These are phyloP conservation scores for Candida sphagnicola DNA, from an alignment of 805 yeast genomes.

Conservation along the genomic window DNA sequence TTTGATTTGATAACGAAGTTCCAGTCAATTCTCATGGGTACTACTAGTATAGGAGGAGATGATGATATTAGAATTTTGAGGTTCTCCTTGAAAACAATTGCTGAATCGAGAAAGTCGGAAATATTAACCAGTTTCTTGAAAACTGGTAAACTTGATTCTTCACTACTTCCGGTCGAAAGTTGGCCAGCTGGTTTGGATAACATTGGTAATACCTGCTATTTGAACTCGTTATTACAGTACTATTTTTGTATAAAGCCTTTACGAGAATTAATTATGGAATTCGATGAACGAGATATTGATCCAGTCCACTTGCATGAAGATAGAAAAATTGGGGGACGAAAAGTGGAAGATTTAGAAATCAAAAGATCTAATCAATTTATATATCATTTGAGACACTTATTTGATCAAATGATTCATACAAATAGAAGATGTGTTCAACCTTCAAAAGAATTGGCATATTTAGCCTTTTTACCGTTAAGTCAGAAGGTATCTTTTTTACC, in stretches of 20 bases:
- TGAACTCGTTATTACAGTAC: conserved; percentile 86
- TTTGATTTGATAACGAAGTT: conserved; percentile 51
- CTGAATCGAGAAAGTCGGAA: conserved; percentile 50
- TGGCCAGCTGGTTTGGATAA: conserved; percentile 94
- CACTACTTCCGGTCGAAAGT: conserved; percentile 53
- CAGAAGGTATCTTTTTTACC: conserved; percentile 54
- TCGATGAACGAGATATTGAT: conserved; percentile 33
- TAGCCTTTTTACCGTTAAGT: conserved; percentile 75
- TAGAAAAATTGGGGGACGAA: conserved; percentile 79
- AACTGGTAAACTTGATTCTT: conserved; percentile 58
- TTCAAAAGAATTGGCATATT: conserved; percentile 75
- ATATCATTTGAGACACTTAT: conserved; percentile 65
- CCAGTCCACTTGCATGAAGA: conserved; percentile 11
- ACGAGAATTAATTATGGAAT: conserved; percentile 59
- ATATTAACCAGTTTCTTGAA: conserved; percentile 53
- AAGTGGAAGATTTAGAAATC: conserved; percentile 73
- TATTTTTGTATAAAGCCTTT: conserved; percentile 84
- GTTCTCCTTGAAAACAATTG: conserved; percentile 53
- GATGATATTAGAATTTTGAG: conserved; percentile 56
- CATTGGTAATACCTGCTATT: conserved; percentile 93
- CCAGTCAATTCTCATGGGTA: conserved; percentile 32
- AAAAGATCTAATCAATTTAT: conserved; percentile 80
- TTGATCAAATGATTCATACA: conserved; percentile 64
- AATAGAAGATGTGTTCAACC: conserved; percentile 70
- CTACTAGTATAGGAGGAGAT: conserved; percentile 21